phyloP scores from a whole-genome alignment of 2,329 filamentous ascomycete genomes.

The Eurotiales sp. region DNA sequence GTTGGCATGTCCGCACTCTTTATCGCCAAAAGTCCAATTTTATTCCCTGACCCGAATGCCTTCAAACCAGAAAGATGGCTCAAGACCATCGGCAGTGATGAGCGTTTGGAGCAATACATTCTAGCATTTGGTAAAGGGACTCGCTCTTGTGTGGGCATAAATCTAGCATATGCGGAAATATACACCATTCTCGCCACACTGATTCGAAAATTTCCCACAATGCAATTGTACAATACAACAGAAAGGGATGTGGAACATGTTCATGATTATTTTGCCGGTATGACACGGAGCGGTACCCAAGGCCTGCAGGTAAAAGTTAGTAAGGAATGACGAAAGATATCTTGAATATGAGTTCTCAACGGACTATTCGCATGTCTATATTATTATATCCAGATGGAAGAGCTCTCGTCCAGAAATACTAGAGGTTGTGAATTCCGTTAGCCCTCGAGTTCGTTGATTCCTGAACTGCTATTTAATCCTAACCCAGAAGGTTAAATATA shows the following conservation, averaged over 20 bases:
- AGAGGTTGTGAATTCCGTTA: too few species aligned
- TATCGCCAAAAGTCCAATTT: slow-evolving; percentile 14
- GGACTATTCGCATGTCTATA: neutral
- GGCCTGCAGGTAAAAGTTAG: slow-evolving; percentile 7
- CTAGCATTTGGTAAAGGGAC: slow-evolving; percentile 20
- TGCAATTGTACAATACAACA: slow-evolving; percentile 19
- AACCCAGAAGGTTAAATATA: too few species aligned
- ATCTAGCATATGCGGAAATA: slow-evolving; percentile 25
- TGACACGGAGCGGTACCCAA: slow-evolving; percentile 6
- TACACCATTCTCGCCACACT: slow-evolving; percentile 18
- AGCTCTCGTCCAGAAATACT: too few species aligned
- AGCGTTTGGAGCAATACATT: slow-evolving; percentile 16
- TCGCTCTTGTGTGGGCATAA: slow-evolving; percentile 26
- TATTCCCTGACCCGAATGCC: slow-evolving; percentile 20
- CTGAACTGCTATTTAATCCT: too few species aligned
- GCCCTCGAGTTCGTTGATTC: too few species aligned
- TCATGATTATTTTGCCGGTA: slow-evolving; percentile 17
- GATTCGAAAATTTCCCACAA: slow-evolving; percentile 12
- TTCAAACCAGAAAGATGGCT: slow-evolving; percentile 31
- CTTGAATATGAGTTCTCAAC: too few species aligned
- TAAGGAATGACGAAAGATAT: neutral
- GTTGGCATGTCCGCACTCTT: slow-evolving; percentile 15
- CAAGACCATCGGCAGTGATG: neutral
- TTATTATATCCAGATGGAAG: too few species aligned
- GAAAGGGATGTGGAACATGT: slow-evolving; percentile 17